phyloP scores from a whole-genome alignment of 169 alveolate genomes.

The Eimeria tenella region DNA sequence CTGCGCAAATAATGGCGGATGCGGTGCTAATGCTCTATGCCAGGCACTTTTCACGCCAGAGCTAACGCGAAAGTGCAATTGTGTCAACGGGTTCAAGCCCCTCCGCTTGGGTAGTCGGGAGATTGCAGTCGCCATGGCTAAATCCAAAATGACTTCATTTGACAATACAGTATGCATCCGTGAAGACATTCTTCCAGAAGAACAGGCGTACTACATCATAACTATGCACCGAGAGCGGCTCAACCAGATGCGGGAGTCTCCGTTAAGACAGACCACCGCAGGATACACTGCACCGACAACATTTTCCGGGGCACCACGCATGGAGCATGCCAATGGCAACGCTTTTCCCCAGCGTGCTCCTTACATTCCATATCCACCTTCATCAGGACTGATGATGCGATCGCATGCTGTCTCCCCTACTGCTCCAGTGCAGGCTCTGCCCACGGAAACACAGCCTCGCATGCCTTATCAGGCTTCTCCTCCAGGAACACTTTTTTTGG shows the following conservation, averaged over 20 bases:
- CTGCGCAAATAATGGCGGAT: constrained; percentile 74
- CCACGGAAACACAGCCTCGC: neutral
- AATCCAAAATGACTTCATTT: constrained; percentile 58
- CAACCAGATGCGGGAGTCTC: constrained; percentile 42
- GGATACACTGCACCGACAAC: neutral
- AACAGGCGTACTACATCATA: constrained; percentile 59
- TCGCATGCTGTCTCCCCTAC: neutral
- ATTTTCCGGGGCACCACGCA: neutral
- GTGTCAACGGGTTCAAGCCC: constrained; percentile 68
- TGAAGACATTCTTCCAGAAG: constrained; percentile 59
- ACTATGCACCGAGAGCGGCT: constrained; percentile 68
- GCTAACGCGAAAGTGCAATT: constrained; percentile 40
- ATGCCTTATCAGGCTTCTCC: constrained; percentile 17
- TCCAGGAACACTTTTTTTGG: neutral
- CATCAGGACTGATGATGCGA: constrained; percentile 7
- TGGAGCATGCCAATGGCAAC: neutral
- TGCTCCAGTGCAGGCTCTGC: constrained; percentile 8
- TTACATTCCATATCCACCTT: neutral
- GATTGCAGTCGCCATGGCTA: constrained; percentile 61
- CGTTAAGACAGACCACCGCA: constrained; percentile 6
- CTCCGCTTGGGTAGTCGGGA: constrained; percentile 53
- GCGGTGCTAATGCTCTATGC: constrained; percentile 77
- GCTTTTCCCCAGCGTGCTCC: neutral
- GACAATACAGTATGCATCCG: constrained; percentile 72
- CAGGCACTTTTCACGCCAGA: constrained; percentile 66